Conservation (phyloP, 352 stramenopile genomes). For the Pythium scleroteichum region DNA sequence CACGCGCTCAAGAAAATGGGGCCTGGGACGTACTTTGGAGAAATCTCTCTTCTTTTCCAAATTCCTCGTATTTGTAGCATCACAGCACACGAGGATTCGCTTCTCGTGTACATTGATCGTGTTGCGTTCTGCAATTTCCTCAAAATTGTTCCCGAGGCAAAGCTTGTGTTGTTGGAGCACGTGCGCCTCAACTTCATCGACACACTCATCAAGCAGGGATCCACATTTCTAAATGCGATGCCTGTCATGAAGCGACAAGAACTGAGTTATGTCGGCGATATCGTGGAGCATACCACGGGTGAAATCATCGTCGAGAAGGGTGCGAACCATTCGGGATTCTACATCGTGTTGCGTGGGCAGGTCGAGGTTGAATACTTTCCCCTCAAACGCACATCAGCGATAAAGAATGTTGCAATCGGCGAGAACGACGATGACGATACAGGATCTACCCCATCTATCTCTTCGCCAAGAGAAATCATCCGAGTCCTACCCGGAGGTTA, state of each 20-base stretch:
- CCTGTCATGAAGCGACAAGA: conserved; percentile 55
- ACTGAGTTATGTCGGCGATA: conserved; percentile 51
- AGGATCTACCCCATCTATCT: background rate
- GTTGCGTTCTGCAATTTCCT: conserved; percentile 72
- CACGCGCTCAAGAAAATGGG: conserved; percentile 56
- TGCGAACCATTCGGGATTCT: conserved; percentile 40
- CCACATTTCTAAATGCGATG: conserved; percentile 54
- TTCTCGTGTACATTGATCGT: conserved; percentile 72
- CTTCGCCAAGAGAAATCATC: conserved; percentile 30
- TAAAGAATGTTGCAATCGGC: background rate
- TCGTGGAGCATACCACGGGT: conserved; percentile 38
- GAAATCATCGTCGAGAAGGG: conserved; percentile 34
- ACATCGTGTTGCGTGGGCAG: conserved; percentile 44
- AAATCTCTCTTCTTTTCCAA: conserved; percentile 74
- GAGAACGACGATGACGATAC: background rate
- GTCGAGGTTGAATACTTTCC: conserved; percentile 34
- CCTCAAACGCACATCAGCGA: background rate
- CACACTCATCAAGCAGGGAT: conserved; percentile 61
- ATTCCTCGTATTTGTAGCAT: conserved; percentile 69
- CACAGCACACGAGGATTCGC: conserved; percentile 54
- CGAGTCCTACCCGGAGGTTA: conserved; percentile 53
- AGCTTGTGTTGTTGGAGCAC: conserved; percentile 57
- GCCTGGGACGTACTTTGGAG: conserved; percentile 64
- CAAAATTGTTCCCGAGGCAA: conserved; percentile 60
- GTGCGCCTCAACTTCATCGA: conserved; percentile 62